phyloP scores from a whole-genome alignment of 1,284 basidiomycete species.

The Trichosporon sp. region DNA sequence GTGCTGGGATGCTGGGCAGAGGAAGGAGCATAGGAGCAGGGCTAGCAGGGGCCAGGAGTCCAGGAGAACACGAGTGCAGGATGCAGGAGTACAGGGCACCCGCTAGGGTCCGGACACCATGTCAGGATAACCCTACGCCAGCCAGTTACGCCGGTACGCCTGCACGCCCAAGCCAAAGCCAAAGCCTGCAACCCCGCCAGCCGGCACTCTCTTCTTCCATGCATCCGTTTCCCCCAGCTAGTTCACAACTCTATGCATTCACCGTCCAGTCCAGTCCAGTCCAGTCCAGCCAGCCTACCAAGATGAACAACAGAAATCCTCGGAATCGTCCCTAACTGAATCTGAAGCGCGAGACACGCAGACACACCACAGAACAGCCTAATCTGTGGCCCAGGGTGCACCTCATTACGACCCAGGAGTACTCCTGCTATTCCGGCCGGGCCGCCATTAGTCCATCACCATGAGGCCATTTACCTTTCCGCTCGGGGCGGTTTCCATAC shows the following conservation, averaged over 20 bases:
- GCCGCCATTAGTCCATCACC: background rate
- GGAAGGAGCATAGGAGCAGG: no score
- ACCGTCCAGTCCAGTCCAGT: background rate
- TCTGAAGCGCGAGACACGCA: no score
- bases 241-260: no score
- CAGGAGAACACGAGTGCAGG: background rate
- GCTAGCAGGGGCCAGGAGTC: background rate
- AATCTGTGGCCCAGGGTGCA: background rate
- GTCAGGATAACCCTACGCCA: background rate
- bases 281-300: no score
- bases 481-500: background rate
- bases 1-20: background rate
- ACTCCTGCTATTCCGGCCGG: no score
- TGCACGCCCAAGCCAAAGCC: no score
- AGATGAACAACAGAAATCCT: no score
- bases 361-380: background rate
- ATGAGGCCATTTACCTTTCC: background rate
- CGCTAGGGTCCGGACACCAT: slow-evolving; percentile 3
- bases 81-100: background rate
- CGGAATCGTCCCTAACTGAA: no score
- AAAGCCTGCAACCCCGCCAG: no score
- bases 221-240: background rate
- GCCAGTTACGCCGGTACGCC: background rate
- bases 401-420: background rate
- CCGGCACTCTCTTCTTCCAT: no score